Evolutionary conservation across 78 protist genomes (phyloP), one percentile per base, ranked within the genome.

Genomic region (Dictyostelium brefeldianum): DNA sequence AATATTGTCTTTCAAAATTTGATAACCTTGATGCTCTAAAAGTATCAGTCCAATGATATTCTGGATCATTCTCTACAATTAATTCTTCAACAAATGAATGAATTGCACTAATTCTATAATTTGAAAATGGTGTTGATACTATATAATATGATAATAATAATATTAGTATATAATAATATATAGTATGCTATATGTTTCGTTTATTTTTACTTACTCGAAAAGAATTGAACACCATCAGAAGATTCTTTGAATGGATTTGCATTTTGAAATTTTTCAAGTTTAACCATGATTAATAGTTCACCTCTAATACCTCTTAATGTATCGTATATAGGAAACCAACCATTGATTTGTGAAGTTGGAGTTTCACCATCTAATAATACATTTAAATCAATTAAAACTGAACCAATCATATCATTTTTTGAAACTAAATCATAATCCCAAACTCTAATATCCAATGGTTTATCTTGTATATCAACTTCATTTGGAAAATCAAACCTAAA

Each of bases 321-420:
- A 85, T 98, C 99, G 50, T 81, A 93, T 12, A 98, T 97, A 25
- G 99, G 99, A 25, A 97, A 97, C 99, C 99, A 97, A 7, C 98
- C 99, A 1, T 31, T 11, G 4, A 97, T 65, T 81, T 96, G 90
- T 29, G 59, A 51, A 1, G 83, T 75, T 47, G 81, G 80, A 95
- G 98, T 25, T 92, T 81, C 89, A 95, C 98, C 91, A 46, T 95
- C 47, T 25, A 89, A 36, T 47, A 89, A 69, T 81, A 90, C 78
- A 74, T 94, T 89, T 27, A 83, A 84, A 81, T 97, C 97, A 12
- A 98, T 78, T 69, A 78, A 80, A 25, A 98, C 98, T 50, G 95
- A 69, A 27, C 99, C 99, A 78, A 98, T 96, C 47, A 97, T 81
- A 67, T 98, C 98, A 78, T 98, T 97, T 31, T 94, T 53, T 17